Evolutionary conservation across 2,329 filamentous ascomycete species (phyloP).

Genomic region (Neonectria punicea): DNA sequence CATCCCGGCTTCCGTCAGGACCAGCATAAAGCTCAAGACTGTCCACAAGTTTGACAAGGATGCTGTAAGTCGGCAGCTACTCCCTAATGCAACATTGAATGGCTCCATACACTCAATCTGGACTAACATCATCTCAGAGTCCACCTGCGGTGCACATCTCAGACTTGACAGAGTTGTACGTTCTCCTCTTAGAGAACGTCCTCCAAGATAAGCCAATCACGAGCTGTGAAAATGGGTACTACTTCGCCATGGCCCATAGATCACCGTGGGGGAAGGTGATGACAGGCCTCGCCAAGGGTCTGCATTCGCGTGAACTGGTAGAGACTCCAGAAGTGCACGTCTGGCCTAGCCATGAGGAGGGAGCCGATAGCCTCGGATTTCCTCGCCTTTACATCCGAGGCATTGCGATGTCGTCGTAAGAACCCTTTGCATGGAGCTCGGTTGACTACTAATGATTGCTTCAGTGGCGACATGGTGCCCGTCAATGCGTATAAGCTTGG

Average conservation of each 20-base stretch:
- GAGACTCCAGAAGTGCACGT: conserved; percentile 31
- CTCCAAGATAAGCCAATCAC: conserved; percentile 41
- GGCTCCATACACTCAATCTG: accelerated
- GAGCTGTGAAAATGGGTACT: conserved; percentile 47
- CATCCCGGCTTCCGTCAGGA: conserved; percentile 45
- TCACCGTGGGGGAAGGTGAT: conserved; percentile 45
- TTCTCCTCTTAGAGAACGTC: conserved; percentile 43
- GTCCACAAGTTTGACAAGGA: conserved; percentile 49
- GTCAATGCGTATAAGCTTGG: conserved; percentile 7
- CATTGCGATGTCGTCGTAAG: conserved; percentile 45
- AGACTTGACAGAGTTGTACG: conserved; percentile 47
- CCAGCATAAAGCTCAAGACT: conserved; percentile 41
- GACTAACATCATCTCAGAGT: conserved; percentile 30
- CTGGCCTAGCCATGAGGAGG: conserved; percentile 47
- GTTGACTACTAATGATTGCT: background rate
- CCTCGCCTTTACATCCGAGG: conserved; percentile 39
- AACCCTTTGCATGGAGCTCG: background rate
- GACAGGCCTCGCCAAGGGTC: conserved; percentile 38
- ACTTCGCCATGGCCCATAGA: conserved; percentile 46
- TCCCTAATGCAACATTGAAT: too few species aligned
- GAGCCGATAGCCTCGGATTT: conserved; percentile 45
- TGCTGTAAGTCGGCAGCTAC: too few species aligned
- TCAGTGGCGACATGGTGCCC: background rate
- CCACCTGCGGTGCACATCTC: conserved; percentile 44
- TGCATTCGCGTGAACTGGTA: conserved; percentile 46